A percentile compares a stretch with the other conserved stretches of the same genome.
Evolutionary conservation across 1,284 basidiomycete species (phyloP).

Genomic region (Coniferiporia weirii): DNA sequence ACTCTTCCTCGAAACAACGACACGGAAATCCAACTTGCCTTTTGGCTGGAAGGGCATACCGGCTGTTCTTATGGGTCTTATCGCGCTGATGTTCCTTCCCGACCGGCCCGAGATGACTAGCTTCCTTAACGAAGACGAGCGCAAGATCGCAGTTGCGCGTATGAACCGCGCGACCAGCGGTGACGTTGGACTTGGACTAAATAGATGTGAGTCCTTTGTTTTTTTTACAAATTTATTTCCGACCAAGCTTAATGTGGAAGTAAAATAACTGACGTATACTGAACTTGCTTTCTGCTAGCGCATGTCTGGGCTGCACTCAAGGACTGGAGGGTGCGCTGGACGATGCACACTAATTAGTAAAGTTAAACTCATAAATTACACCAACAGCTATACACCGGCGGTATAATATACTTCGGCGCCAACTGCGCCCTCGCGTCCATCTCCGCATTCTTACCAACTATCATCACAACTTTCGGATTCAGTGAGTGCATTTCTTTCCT

Average conservation of each 20-base stretch:
- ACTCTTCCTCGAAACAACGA: too few species aligned
- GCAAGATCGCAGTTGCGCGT: constrained; percentile 66
- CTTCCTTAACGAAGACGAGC: constrained; percentile 68
- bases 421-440: constrained; percentile 77
- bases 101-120: constrained; percentile 71
- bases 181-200: constrained; percentile 64
- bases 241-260: constrained; percentile 16
- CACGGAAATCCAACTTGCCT: too few species aligned
- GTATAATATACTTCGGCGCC: constrained; percentile 71
- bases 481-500: constrained; percentile 31
- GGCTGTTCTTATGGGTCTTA: constrained; percentile 60
- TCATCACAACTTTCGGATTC: constrained; percentile 67
- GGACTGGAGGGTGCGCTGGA: constrained; percentile 61
- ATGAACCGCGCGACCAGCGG: constrained; percentile 66
- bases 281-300: constrained; percentile 29
- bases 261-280: too few species aligned
- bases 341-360: background rate
- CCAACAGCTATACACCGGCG: constrained; percentile 52
- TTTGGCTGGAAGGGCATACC: constrained; percentile 48
- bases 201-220: constrained; percentile 44
- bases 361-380: too few species aligned
- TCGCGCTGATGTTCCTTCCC: constrained; percentile 65
- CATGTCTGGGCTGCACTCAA: constrained; percentile 61
- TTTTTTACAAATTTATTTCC: constrained; percentile 14
- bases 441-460: constrained; percentile 82